Base-by-base conservation (phyloP, 108 stramenopile species). In the Ochromonas danica region DNA sequence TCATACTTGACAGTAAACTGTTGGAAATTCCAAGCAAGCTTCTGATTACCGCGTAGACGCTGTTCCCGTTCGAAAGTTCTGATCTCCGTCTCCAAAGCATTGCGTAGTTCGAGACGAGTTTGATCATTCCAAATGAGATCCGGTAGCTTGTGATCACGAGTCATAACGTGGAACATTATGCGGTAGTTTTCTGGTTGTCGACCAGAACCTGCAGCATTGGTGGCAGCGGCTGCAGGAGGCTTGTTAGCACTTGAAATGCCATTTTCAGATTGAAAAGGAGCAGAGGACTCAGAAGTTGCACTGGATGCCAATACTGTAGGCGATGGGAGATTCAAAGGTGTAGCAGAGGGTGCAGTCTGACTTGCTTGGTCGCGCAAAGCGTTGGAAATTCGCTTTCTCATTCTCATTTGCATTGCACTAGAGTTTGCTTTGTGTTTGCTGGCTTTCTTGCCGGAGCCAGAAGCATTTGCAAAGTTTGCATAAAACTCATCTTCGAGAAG, bases 81-180 rank as follows among this genome's bases (percentile, higher is more conserved):
- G 51, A 91, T 84, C 81, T 93, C 92, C 60, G 80, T 74, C 62
- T 93, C 91, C 42, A 93, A 61, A 35, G 90, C 87, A 65, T 88
- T 90, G 3, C 91, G 89, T 3, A 93, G 83, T 63, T 93, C 92
- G 31, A 86, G 61, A 61, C 92, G 77, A 0, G 91, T 91, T 65
- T 93, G 88, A 61, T 89, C 88, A 77, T 90, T 91, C 92, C 92
- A 93, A 45, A 93, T 89, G 33, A 93, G 78, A 87, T 93, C 92
- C 10, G 92, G 88, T 6, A 93, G 65, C 38, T 80, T 65, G 75
- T 91, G 91, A 77, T 93, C 90, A 79, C 90, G 87, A 0, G 87
- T 90, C 42, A 92, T 70, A 17, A 89, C 85, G 67, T 90, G 89
- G 77, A 92, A 92, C 67, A 90, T 86, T 22, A 90, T 85, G 28